These are phyloP conservation scores for Hordeum marinum DNA, from an alignment of 176 grass and related monocot species.

Conservation along the genomic window DNA sequence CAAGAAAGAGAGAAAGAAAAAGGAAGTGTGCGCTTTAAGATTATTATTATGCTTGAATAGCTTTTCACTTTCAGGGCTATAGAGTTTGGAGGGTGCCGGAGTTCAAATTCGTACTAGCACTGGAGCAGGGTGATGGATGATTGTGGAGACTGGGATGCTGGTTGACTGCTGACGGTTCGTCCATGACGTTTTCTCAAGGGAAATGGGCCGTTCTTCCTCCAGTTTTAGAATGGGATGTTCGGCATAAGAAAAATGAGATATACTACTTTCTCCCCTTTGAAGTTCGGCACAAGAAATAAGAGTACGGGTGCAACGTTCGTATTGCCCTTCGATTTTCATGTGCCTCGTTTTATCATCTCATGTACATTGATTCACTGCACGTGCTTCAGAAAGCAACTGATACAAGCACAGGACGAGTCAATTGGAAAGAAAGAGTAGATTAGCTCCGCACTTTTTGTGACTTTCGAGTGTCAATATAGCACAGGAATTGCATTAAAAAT, in stretches of 20 bases:
- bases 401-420: neutral
- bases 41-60: neutral
- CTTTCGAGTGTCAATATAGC: no score
- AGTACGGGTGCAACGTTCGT: neutral
- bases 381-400: neutral
- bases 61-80: neutral
- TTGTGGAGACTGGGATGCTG: neutral
- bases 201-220: neutral
- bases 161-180: neutral
- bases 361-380: neutral
- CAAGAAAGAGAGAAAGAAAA: neutral
- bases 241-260: neutral
- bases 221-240: neutral
- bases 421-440: neutral
- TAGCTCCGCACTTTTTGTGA: no score
- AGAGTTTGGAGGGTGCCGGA: neutral
- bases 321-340: neutral
- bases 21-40: neutral
- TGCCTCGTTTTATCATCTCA: neutral
- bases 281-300: neutral
- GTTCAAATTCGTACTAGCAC: conserved; percentile 1
- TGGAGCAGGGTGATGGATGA: neutral
- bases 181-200: neutral
- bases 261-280: neutral
- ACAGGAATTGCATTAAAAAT: no score